Base-by-base conservation (phyloP, 805 yeast species). In the Sungouiozyma intestinalis region DNA sequence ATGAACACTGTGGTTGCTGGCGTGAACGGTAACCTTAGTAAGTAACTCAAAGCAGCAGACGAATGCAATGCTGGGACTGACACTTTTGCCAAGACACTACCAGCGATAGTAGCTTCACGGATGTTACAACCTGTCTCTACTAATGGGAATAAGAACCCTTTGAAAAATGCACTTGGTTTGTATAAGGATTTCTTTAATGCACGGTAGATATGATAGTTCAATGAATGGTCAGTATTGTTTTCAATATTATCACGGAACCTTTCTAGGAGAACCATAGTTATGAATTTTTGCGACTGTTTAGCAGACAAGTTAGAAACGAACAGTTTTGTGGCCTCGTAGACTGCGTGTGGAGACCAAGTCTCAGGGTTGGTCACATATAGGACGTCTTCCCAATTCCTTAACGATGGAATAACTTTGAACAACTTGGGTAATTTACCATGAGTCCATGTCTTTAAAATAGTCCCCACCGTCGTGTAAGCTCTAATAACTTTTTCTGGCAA, bases 391-490 rank as follows among this genome's bases (percentile, higher is more conserved):
- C 99, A 92, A 65, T 90, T 90, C 52, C 75, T 81, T 50, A 92
- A 72, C 3, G 94, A 75, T 31, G 99, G 99, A 43, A 94, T 74
- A 40, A 92, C 94, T 60, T 92, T 92, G 71, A 92, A 92, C 29
- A 94, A 74, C 56, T 90, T 88, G n/a, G 98, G 98, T 41, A 92
- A 71, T 63, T 88, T 88, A 39, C 98, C 99, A 55, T 92, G 95
- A 33, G 88, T 82, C 77, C 94, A 92, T 3, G 94, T 78, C 16
- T 86, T 73, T 45, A 92, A 69, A 40, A 90, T 79, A 51, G 79
- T 79, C 7, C 97, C 97, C 37, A 92, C 90, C 57, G 85, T 85
- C 38, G 85, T 81, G 61, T 90, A 92, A 1, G 96, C 97, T 49
- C 84, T 87, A 54, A 92, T 87, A 43, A 92, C 97, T 61, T 92